Base-by-base conservation (phyloP, 1,139 yeast genomes). In the Pichia sp. region DNA sequence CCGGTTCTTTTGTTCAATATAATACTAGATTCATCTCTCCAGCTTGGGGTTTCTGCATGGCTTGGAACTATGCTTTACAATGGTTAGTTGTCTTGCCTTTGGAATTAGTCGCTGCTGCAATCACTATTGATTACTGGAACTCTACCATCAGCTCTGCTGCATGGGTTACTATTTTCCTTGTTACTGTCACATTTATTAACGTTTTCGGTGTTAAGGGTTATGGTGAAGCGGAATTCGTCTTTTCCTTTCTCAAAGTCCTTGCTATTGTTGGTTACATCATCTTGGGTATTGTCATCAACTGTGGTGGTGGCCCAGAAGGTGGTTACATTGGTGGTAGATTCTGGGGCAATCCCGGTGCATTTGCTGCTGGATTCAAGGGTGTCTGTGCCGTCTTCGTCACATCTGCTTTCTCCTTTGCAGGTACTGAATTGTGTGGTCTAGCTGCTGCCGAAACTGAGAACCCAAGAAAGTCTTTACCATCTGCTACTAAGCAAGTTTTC, bases 361-460 rank as follows among this genome's bases (percentile, higher is more conserved):
- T 67, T 62, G 70, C 65, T 41, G 63, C 55, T 72, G 73, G 65
- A 40, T 84, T 73, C 66, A 85, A 86, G 56, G 96, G 96, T 48
- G 76, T 85, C 21, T 74, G 86, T 51, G 66, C 84, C n/a, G 82
- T 82, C 22, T 82, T 87, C 51, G 86, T 87, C 34, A 74, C 80
- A 22, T 93, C 94, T 20, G 93, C 95, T 6, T 87, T 85, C 60
- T 77, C 95, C 5, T 81, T 83, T 52, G 87, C 88, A 37, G 93
- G 93, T 50, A 74, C 82, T 36, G 94, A 84, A 60, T 67, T 82
- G 53, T 81, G 81, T 40, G 93, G 93, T 37, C 65, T 86, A 46
- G 87, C 94, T 15, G 87, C 94, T 25, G 86, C 93, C 15, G 95
- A 86, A 60, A 76, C 94, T 30, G 67, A 67, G 30, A 77, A 82